A percentile compares a stretch with the other conserved stretches of the same genome.
phyloP scores from a whole-genome alignment of 2,329 filamentous ascomycete genomes.

The Sporothrix inflata region DNA sequence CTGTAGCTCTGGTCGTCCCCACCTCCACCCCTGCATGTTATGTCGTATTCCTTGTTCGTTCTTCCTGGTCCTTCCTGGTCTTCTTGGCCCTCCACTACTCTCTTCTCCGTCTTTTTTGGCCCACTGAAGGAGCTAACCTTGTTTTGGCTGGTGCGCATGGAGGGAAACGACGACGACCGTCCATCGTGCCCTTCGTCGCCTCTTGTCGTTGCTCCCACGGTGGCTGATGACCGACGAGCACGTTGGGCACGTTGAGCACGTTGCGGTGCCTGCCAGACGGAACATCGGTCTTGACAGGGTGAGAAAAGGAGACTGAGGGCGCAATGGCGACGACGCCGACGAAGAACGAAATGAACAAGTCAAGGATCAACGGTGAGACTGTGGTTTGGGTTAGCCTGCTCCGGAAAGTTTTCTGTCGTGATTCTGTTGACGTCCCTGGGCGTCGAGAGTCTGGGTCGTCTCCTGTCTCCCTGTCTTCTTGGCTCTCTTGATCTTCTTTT shows the following conservation, averaged over 20 bases:
- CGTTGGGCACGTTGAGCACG: neutral
- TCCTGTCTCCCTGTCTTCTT: neutral
- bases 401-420: neutral
- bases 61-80: no score
- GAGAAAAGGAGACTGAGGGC: neutral
- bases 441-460: neutral
- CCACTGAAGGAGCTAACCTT: conserved; percentile 1
- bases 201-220: no score
- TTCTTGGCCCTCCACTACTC: neutral
- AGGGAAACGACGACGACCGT: neutral
- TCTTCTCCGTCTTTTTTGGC: neutral
- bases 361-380: conserved; percentile 10
- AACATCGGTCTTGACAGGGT: neutral
- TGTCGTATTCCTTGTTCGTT: neutral
- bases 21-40: neutral
- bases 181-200: no score
- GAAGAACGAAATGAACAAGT: neutral
- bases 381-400: neutral
- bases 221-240: no score
- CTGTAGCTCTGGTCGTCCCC: neutral
- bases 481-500: neutral
- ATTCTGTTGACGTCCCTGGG: neutral
- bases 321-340: neutral
- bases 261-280: neutral
- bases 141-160: neutral